Evolutionary conservation across 768 basidiomycete species (phyloP).

Genomic region (Collybia sordida): DNA sequence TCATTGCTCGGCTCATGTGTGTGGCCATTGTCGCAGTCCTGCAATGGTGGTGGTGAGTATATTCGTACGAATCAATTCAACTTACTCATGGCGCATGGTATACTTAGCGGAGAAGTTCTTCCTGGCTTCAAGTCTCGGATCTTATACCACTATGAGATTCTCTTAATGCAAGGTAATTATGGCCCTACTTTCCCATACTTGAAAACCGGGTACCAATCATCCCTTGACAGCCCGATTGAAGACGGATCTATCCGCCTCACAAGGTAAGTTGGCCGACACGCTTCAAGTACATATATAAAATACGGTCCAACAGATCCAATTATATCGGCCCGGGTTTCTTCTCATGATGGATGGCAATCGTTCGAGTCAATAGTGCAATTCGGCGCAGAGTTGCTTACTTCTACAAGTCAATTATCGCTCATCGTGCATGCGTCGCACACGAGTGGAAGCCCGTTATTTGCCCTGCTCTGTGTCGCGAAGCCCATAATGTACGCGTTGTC

Average conservation of each 20-base stretch:
- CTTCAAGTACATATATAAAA: not conserved
- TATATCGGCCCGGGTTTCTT: constrained; percentile 14
- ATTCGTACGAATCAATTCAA: too few relatives aligned
- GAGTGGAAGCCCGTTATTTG: constrained; percentile 32
- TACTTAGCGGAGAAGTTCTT: constrained; percentile 7
- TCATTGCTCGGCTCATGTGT: constrained; percentile 14
- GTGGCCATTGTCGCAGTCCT: constrained; percentile 14
- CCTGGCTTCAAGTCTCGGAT: constrained; percentile 16
- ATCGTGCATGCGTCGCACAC: constrained; percentile 28
- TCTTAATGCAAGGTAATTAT: constrained; percentile 23
- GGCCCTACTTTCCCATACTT: not conserved
- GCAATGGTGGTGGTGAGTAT: constrained; percentile 20
- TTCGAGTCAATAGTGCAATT: constrained; percentile 24
- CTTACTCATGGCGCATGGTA: not conserved
- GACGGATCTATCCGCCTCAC: constrained; percentile 22
- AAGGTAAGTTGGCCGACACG: constrained; percentile 11
- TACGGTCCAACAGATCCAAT: constrained; percentile 17
- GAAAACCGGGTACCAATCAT: not conserved
- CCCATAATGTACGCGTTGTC: constrained; percentile 23
- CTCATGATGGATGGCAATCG: constrained; percentile 22
- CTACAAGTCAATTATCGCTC: constrained; percentile 26
- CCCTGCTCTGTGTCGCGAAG: constrained; percentile 31
- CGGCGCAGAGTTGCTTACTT: constrained; percentile 16
- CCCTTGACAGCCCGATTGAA: constrained; percentile 14
- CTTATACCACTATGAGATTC: constrained; percentile 23